phyloP scores from a whole-genome alignment of 2,329 filamentous ascomycete genomes.

The Raffaelea ambrosiae region DNA sequence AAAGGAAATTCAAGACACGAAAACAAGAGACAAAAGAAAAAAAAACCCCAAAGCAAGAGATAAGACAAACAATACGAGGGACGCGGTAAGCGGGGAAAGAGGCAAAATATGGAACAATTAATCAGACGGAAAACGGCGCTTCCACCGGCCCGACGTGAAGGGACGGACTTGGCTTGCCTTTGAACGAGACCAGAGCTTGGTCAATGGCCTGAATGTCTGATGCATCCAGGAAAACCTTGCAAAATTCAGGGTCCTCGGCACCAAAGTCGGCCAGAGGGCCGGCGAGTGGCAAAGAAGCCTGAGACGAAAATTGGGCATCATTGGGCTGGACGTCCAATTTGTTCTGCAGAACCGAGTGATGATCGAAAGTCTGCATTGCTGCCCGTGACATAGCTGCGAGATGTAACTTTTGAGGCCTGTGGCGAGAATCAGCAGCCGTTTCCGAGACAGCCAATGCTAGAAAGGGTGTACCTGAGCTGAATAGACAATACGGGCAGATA shows the following conservation, averaged over 20 bases:
- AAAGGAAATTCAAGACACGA: no score
- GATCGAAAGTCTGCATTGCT: not conserved
- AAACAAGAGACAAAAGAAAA: not conserved
- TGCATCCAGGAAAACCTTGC: conserved; percentile 10
- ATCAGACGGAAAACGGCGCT: no score
- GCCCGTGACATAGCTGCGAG: not conserved
- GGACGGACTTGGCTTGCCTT: conserved; percentile 11
- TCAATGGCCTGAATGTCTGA: conserved; percentile 15
- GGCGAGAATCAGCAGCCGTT: no score
- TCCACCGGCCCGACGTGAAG: no score
- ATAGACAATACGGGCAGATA: no score
- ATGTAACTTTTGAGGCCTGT: no score
- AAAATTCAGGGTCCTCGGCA: conserved; percentile 1
- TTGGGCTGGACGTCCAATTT: not conserved
- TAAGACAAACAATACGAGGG: no score
- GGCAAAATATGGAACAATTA: no score
- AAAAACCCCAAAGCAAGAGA: no score
- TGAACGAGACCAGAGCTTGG: conserved; percentile 18
- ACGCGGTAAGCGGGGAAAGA: no score
- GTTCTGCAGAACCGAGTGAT: not conserved
- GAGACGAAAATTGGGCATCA: not conserved
- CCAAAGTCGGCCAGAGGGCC: conserved; percentile 9
- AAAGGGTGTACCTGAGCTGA: no score
- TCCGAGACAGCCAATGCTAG: no score
- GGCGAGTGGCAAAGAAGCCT: not conserved